These are phyloP conservation scores for Psilocybe sp. DNA, from an alignment of 768 basidiomycete genomes.

Conservation along the genomic window DNA sequence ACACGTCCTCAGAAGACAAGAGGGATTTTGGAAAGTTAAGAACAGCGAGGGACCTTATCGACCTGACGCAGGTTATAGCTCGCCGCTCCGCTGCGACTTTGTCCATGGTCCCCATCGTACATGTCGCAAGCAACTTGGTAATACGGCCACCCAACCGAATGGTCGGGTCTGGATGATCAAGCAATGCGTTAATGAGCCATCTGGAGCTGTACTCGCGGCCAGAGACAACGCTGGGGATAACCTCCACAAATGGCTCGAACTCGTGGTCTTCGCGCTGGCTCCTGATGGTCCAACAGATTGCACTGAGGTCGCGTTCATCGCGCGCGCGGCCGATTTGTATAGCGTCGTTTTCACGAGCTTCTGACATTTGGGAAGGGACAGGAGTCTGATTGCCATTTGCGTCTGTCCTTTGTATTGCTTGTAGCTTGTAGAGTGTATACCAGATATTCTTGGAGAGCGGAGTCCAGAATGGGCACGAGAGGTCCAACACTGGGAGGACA, in stretches of 20 bases:
- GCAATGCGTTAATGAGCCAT: conserved; percentile 28
- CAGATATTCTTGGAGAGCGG: conserved; percentile 31
- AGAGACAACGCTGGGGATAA: conserved; percentile 31
- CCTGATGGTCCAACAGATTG: conserved; percentile 37
- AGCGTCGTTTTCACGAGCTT: conserved; percentile 34
- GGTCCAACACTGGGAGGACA: conserved; percentile 28
- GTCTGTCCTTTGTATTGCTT: conserved; percentile 22
- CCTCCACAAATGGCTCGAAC: conserved; percentile 33
- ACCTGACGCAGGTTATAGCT: conserved; percentile 31
- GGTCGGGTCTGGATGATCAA: conserved; percentile 26
- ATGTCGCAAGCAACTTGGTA: conserved; percentile 29
- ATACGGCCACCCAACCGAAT: conserved; percentile 32
- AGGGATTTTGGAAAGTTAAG: conserved; percentile 28
- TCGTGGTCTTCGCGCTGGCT: conserved; percentile 30
- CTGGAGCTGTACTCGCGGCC: conserved; percentile 38
- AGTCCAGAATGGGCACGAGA: conserved; percentile 33
- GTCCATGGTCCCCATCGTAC: conserved; percentile 23
- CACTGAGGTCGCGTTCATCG: conserved; percentile 35
- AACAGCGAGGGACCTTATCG: conserved; percentile 41
- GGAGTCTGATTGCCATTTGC: conserved; percentile 14
- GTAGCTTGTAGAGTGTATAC: conserved; percentile 23
- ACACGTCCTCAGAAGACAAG: conserved; percentile 6
- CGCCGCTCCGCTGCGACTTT: conserved; percentile 24
- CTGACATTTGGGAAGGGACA: conserved; percentile 20
- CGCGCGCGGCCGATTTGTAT: conserved; percentile 29